phyloP scores from a whole-genome alignment of 306 rosid species.

The Fragaria iinumae region DNA sequence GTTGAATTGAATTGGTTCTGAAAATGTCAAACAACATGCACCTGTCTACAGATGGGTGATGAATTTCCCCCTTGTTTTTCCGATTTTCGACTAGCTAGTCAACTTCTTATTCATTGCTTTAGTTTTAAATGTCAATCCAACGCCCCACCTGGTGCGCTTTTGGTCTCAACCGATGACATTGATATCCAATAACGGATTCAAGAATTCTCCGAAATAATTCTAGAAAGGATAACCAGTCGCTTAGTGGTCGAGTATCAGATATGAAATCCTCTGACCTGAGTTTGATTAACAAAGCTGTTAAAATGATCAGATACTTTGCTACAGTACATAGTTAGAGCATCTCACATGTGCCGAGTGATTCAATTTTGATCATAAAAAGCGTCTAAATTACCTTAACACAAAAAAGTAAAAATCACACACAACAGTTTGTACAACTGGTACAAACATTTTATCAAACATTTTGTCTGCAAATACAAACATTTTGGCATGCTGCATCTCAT shows the following conservation, averaged over 20 bases:
- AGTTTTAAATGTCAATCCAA: constrained; percentile 16
- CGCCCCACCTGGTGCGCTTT: constrained; percentile 8
- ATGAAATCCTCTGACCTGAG: no score
- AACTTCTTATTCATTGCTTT: constrained; percentile 16
- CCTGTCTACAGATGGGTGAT: not conserved
- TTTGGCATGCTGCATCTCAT: no score
- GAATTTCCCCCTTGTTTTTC: not conserved
- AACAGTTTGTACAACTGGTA: no score
- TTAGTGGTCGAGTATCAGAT: no score
- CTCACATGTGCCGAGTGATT: no score
- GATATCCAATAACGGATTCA: not conserved
- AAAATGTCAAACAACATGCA: constrained; percentile 23
- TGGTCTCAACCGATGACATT: not conserved
- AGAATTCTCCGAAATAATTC: not conserved
- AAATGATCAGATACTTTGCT: no score
- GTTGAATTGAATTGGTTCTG: not conserved
- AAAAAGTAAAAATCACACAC: no score
- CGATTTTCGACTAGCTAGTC: not conserved
- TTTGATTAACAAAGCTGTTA: no score
- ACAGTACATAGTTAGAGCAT: no score
- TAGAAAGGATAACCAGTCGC: not conserved
- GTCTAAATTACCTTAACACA: no score
- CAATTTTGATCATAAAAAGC: no score
- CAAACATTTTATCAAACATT: not conserved
- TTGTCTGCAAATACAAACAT: not conserved